phyloP scores from a whole-genome alignment of 805 yeast species.

The Ogataea ganodermae region DNA sequence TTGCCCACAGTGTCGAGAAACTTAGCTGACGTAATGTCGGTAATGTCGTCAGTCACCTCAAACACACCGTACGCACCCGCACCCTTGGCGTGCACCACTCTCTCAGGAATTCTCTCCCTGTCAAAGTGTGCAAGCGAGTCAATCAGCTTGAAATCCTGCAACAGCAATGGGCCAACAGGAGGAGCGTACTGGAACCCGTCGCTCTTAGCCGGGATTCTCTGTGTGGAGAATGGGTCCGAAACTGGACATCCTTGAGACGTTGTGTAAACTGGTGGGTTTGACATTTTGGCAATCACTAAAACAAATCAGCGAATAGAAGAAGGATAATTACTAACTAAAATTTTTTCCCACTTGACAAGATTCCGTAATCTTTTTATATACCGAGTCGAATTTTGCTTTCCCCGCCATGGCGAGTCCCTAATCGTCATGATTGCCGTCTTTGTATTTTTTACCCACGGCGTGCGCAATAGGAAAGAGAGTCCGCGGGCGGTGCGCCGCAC shows the following conservation, averaged over 20 bases:
- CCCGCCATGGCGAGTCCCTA: conserved; percentile 5
- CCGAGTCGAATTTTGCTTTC: conserved; percentile 2
- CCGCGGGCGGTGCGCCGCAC: conserved; percentile 3
- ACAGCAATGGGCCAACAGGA: conserved; percentile 66
- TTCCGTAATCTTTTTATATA: conserved; percentile 1
- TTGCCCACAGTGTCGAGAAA: conserved; percentile 77
- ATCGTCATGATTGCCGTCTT: conserved; percentile 3
- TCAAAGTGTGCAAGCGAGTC: conserved; percentile 86
- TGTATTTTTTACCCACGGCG: conserved; percentile 4
- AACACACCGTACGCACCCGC: conserved; percentile 88
- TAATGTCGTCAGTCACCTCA: conserved; percentile 83
- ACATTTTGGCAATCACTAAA: conserved; percentile 27
- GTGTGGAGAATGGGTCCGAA: conserved; percentile 74
- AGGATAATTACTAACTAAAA: not conserved
- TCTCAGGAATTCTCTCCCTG: conserved; percentile 87
- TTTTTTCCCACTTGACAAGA: not conserved
- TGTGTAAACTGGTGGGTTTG: conserved; percentile 59
- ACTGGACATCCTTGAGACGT: conserved; percentile 79
- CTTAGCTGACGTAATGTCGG: conserved; percentile 68
- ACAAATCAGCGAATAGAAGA: conserved; percentile 3
- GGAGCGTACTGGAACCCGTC: conserved; percentile 31
- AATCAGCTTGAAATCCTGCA: conserved; percentile 80
- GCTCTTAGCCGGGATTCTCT: conserved; percentile 63
- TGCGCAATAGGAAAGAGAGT: conserved; percentile 8
- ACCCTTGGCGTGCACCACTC: conserved; percentile 94